Base-by-base conservation (phyloP, 2,329 filamentous ascomycete genomes). In the Ceratocystis variospora region DNA sequence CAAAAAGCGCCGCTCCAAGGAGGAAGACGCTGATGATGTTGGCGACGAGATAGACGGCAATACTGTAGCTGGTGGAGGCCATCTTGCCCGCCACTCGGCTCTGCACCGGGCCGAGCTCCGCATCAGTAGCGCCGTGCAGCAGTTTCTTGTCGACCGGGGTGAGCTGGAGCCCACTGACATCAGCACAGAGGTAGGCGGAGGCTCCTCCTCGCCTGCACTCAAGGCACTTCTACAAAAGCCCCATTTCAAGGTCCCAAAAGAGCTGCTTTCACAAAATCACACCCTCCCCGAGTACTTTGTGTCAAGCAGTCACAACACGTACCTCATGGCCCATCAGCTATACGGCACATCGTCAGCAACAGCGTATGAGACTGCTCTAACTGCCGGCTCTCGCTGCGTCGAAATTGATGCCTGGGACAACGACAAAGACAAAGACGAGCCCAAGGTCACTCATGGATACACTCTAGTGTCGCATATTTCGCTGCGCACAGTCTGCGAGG, bases 401-500 rank as follows among this genome's bases (percentile, higher is more conserved):
- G 87, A 89, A 74, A 89, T 89, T 65, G 86, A 89, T 71, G 87
- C 84, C 1, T 89, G 86, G 87, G 85, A 89, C 70, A 79, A 86
- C 61, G 77, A 80, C 46, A 80, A 84, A 7, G 73, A 87, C 70
- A 75, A 75, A 48, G 79, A 83, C 8, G 86, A 88, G 72, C 86
- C 85, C 3, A 88, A 87, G 72, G 85, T 88, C 64, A 88, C 86
- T 0, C 86, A 88, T 71, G 86, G 86, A 0, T 88, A 83, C 72
- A 88, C 86, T 0, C 76, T 88, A 1, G 84, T 87, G 3, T 87
- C 84, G 7, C 76, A 87, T 70, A 83, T 88, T 28, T 77, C 81
- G 0, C 87, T 88, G 71, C 83, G 86, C 41, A 69, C 77, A 2
- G 85, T 88, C 0, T 88, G 86, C 73, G 82, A 87, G 74, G 83